Conservation (phyloP, 202 grass and related monocot species). For the Cymbopogon flexuosus region DNA sequence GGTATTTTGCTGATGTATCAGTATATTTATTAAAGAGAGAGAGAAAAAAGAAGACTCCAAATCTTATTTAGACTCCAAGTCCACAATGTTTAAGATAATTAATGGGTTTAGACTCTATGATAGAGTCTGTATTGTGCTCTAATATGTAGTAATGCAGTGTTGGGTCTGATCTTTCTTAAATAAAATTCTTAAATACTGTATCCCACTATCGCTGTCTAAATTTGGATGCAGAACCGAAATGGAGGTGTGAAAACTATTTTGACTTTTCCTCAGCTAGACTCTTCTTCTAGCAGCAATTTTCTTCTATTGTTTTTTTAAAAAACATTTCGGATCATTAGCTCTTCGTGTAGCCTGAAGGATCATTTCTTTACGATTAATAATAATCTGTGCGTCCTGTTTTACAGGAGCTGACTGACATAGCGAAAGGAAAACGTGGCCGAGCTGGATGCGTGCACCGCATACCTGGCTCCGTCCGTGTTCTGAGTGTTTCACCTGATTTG, state of each 20-base stretch:
- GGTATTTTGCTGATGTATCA: no score
- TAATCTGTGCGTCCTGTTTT: neutral
- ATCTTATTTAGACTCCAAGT: no score
- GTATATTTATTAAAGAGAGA: no score
- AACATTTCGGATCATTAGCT: neutral
- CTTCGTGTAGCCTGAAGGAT: neutral
- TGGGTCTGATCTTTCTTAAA: neutral
- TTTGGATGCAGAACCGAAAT: slow-evolving; percentile 14
- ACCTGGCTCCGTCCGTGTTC: neutral
- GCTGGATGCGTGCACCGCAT: slow-evolving; percentile 35
- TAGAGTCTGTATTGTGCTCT: no score
- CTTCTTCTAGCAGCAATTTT: neutral
- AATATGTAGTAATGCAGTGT: no score
- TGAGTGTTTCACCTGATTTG: slow-evolving; percentile 33
- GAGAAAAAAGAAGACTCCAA: no score
- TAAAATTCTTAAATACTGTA: no score
- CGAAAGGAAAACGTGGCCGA: slow-evolving; percentile 6
- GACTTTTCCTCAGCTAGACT: neutral
- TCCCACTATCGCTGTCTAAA: no score
- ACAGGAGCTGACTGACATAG: neutral
- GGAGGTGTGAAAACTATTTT: neutral
- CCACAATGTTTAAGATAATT: no score
- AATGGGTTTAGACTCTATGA: no score
- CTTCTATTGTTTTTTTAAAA: neutral
- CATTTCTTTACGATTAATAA: neutral